Evolutionary conservation across 805 yeast genomes (phyloP).

Genomic region (Groenewaldozyma tartarivorans): DNA sequence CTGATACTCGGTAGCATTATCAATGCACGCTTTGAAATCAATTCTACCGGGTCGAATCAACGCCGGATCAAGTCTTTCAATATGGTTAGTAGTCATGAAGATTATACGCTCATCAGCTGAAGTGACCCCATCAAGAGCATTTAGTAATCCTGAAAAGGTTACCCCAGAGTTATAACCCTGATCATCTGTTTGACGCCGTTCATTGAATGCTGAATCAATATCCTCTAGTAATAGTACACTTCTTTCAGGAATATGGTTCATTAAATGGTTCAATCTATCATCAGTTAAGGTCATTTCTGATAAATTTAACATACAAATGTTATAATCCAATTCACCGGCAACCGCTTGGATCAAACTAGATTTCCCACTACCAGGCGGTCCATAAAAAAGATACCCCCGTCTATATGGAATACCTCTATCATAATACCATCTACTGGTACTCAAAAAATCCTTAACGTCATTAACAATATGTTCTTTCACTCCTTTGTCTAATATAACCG

Average conservation of each 20-base stretch:
- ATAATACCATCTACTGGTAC: slow-evolving; percentile 82
- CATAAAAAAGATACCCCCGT: slow-evolving; percentile 86
- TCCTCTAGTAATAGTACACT: slow-evolving; percentile 82
- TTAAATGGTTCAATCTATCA: slow-evolving; percentile 84
- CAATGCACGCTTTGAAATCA: slow-evolving; percentile 72
- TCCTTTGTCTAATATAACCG: slow-evolving; percentile 76
- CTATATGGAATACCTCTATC: slow-evolving; percentile 97
- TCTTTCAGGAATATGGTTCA: slow-evolving; percentile 93
- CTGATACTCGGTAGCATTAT: slow-evolving; percentile 80
- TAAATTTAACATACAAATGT: slow-evolving; percentile 84
- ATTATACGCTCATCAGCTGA: slow-evolving; percentile 94
- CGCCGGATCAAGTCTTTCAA: slow-evolving; percentile 89
- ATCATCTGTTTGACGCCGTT: slow-evolving; percentile 66
- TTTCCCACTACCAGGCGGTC: slow-evolving; percentile 97
- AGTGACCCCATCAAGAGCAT: slow-evolving; percentile 95
- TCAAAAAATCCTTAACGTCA: slow-evolving; percentile 75
- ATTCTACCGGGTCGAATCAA: slow-evolving; percentile 90
- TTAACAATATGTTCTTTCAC: slow-evolving; percentile 52
- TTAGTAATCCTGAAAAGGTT: slow-evolving; percentile 86
- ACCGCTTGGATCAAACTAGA: slow-evolving; percentile 93
- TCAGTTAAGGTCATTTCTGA: slow-evolving; percentile 90
- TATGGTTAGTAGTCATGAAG: slow-evolving; percentile 97
- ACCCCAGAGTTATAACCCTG: slow-evolving; percentile 80
- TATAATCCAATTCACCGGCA: slow-evolving; percentile 93
- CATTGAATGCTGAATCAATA: slow-evolving; percentile 90